A percentile compares a stretch with the other conserved stretches of the same genome.
Evolutionary conservation across 768 basidiomycete species (phyloP).

Genomic region (Mycena vulgaris): DNA sequence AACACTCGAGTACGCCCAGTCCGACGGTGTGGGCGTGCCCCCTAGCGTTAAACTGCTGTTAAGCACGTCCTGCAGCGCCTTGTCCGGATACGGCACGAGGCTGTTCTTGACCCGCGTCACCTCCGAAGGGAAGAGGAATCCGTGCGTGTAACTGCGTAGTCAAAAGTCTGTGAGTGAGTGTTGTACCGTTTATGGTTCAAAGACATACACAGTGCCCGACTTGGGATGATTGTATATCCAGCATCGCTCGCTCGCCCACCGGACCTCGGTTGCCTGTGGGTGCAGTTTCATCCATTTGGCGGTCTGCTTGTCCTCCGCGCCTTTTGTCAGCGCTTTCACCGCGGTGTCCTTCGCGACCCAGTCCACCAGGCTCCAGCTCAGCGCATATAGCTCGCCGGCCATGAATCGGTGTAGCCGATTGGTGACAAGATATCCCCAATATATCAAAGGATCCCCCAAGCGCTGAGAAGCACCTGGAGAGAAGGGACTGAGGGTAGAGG

Average conservation of each 20-base stretch:
- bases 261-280: slow-evolving; percentile 82
- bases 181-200: slow-evolving; percentile 13
- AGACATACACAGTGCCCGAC: slow-evolving; percentile 88
- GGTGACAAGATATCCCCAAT: slow-evolving; percentile 93
- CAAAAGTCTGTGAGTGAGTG: slow-evolving; percentile 31
- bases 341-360: slow-evolving; percentile 86
- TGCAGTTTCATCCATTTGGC: slow-evolving; percentile 94
- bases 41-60: slow-evolving; percentile 45
- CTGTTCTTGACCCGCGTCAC: slow-evolving; percentile 75
- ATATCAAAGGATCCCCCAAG: slow-evolving; percentile 76
- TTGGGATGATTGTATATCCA: slow-evolving; percentile 99
- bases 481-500: slow-evolving; percentile 13
- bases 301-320: slow-evolving; percentile 95
- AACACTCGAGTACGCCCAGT: slow-evolving; percentile 88
- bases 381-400: slow-evolving; percentile 94
- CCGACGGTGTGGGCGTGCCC: slow-evolving; percentile 63
- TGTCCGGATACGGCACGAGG: slow-evolving; percentile 69
- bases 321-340: slow-evolving; percentile 77
- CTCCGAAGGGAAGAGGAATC: slow-evolving; percentile 95
- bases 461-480: slow-evolving; percentile 22
- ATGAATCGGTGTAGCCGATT: slow-evolving; percentile 92
- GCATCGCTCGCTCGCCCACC: slow-evolving; percentile 94
- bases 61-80: slow-evolving; percentile 54
- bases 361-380: slow-evolving; percentile 90
- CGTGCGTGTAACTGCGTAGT: slow-evolving; percentile 85